A percentile compares a stretch with the other conserved stretches of the same genome.
These are phyloP conservation scores for Barnettozyma sucrosica DNA, from an alignment of 805 yeast genomes.

Conservation along the genomic window DNA sequence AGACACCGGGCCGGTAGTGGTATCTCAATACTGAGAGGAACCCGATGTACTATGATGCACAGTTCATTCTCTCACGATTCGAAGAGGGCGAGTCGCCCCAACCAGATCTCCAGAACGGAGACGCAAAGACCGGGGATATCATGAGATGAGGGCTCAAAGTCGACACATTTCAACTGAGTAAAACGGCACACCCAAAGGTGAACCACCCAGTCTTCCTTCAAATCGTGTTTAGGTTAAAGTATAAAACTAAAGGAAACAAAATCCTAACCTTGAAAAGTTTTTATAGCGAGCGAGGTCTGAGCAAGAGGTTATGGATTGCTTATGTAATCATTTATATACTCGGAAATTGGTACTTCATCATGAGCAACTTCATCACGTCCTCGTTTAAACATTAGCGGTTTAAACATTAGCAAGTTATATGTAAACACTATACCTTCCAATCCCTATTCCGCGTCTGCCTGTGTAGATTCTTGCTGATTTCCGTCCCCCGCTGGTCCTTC, in stretches of 20 bases:
- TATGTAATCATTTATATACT: too few species aligned
- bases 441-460: not conserved
- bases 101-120: constrained; percentile 21
- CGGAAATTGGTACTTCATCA: too few species aligned
- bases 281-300: too few species aligned
- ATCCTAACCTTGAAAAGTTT: not conserved
- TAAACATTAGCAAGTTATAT: not conserved
- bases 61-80: constrained; percentile 6
- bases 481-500: not conserved
- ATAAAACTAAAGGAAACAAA: too few species aligned
- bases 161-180: not conserved
- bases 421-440: not conserved
- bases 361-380: constrained; percentile 3
- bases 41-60: constrained; percentile 29
- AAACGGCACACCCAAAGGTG: not conserved
- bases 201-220: not conserved
- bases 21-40: constrained; percentile 6
- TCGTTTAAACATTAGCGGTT: not conserved
- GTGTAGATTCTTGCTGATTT: not conserved
- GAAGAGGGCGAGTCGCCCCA: constrained; percentile 13
- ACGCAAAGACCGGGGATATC: constrained; percentile 16
- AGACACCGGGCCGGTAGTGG: constrained; percentile 24
- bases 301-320: too few species aligned
- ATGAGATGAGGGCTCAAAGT: not conserved
- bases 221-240: not conserved